Conservation (phyloP, 768 basidiomycete species). For the Lactarius tabidus region DNA sequence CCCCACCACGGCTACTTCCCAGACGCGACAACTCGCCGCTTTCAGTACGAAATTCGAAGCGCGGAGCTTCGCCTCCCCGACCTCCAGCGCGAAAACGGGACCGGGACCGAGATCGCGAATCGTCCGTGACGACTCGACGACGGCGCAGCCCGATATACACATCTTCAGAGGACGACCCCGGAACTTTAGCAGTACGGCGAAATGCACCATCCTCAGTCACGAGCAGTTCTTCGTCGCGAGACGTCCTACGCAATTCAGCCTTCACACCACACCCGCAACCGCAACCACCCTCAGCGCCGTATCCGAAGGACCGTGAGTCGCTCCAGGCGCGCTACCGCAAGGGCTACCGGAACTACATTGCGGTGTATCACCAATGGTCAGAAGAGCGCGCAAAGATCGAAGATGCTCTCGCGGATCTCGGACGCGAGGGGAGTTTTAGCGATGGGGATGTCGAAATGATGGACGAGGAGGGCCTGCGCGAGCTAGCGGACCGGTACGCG, state of each 20-base stretch:
- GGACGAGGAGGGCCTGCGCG: constrained; percentile 44
- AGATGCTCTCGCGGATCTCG: constrained; percentile 43
- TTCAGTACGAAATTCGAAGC: constrained; percentile 31
- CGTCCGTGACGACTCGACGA: constrained; percentile 12
- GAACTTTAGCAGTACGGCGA: constrained; percentile 16
- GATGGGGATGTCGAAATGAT: constrained; percentile 49
- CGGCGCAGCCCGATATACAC: constrained; percentile 25
- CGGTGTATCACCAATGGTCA: constrained; percentile 43
- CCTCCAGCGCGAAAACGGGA: constrained; percentile 18
- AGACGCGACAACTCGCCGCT: constrained; percentile 13
- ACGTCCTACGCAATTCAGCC: constrained; percentile 21
- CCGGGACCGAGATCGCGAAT: constrained; percentile 19
- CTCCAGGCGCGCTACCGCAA: constrained; percentile 52
- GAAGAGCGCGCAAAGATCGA: constrained; percentile 51
- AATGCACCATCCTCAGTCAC: constrained; percentile 26
- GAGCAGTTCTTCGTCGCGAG: constrained; percentile 33
- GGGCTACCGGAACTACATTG: constrained; percentile 50
- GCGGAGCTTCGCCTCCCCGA: constrained; percentile 35
- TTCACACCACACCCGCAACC: constrained; percentile 14
- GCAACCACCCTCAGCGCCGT: constrained; percentile 28
- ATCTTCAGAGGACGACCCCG: constrained; percentile 25
- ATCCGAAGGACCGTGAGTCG: constrained; percentile 46
- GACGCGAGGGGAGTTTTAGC: constrained; percentile 40
- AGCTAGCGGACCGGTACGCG: constrained; percentile 43
- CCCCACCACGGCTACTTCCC: constrained; percentile 21